Evolutionary conservation across 2,329 filamentous ascomycete species (phyloP).

Genomic region (Cadophora sp.): DNA sequence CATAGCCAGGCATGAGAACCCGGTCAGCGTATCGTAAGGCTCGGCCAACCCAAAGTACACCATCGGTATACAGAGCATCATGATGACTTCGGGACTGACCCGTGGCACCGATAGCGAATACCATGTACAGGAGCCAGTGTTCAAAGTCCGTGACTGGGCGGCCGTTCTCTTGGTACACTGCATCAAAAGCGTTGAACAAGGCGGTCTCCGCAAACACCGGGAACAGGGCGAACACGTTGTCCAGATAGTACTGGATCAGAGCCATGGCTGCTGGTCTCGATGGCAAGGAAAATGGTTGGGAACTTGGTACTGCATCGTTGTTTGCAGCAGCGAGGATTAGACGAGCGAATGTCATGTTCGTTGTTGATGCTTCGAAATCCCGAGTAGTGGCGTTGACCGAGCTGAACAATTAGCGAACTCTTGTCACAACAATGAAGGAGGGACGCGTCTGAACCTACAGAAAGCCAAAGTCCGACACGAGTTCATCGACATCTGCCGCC

Average conservation of each 20-base stretch:
- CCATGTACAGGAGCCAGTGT: constrained; percentile 87
- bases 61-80: constrained; percentile 65
- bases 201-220: constrained; percentile 84
- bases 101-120: constrained; percentile 81
- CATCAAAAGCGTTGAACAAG: constrained; percentile 80
- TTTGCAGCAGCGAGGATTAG: constrained; percentile 84
- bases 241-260: constrained; percentile 83
- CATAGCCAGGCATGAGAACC: constrained; percentile 84
- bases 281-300: constrained; percentile 69
- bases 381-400: constrained; percentile 93
- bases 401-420: constrained; percentile 52
- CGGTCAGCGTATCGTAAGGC: constrained; percentile 82
- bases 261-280: constrained; percentile 70
- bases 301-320: constrained; percentile 73
- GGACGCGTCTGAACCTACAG: constrained; percentile 60
- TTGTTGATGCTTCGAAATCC: constrained; percentile 89
- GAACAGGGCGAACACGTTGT: constrained; percentile 79
- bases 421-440: constrained; percentile 3
- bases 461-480: constrained; percentile 93
- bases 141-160: constrained; percentile 70
- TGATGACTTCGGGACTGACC: constrained; percentile 75
- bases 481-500: constrained; percentile 85
- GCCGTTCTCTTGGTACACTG: constrained; percentile 76
- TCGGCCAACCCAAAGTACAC: constrained; percentile 61
- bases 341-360: constrained; percentile 90